Conservation (phyloP, 345 rosid genomes). For the Lenwebbia sp. region DNA sequence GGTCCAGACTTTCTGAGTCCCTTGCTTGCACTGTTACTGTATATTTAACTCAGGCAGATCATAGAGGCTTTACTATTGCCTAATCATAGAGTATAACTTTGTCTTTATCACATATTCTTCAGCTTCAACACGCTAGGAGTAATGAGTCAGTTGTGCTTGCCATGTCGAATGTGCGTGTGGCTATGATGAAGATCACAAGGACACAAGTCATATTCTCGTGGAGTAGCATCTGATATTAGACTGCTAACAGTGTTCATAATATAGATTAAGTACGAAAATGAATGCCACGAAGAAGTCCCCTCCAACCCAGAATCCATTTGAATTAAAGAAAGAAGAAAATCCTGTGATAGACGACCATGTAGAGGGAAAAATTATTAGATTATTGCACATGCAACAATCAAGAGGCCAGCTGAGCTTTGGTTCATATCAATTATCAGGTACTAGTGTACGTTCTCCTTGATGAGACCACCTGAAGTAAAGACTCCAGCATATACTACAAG, state of each 20-base stretch:
- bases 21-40: background rate
- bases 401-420: background rate
- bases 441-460: slow-evolving; percentile 71
- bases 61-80: background rate
- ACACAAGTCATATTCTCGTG: background rate
- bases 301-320: background rate
- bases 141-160: background rate
- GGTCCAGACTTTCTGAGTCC: background rate
- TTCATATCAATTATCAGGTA: background rate
- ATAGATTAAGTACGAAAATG: background rate
- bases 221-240: background rate
- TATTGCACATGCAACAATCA: background rate
- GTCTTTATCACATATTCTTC: background rate
- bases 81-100: background rate
- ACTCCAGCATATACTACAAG: slow-evolving; percentile 84
- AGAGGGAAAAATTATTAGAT: background rate
- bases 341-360: background rate
- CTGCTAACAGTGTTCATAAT: background rate
- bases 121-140: background rate
- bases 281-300: background rate
- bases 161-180: fast-evolving
- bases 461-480: slow-evolving; percentile 87
- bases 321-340: background rate
- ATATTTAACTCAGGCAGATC: background rate
- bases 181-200: background rate